Base-by-base conservation (phyloP, 2,329 filamentous ascomycete genomes). In the Diaporthe vaccinii region DNA sequence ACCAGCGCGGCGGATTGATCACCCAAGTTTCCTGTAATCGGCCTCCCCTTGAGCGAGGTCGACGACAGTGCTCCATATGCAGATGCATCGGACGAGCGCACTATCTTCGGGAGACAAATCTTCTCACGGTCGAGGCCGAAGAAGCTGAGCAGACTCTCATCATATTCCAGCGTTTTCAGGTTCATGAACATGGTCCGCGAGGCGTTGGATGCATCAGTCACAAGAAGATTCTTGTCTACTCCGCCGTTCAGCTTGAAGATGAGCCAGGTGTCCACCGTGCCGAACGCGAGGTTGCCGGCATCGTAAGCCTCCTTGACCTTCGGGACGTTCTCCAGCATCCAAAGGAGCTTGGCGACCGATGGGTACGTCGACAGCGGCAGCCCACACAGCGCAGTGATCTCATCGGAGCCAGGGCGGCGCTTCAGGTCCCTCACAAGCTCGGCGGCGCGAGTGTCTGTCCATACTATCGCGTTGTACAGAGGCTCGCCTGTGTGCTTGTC, bases 181-280 rank as follows among this genome's bases (percentile, higher is more conserved):
- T 98, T 95, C 93, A 98, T 96, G 84, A 98, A 97, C 95, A 98
- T 97, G 76, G 95, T 98, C 81, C 95, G 89, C 72, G 94, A 96
- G 25, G 95, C 95, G 82, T 98, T 98, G 75, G 94, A 95, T 58
- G 93, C 91, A 83, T 98, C 95, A 0, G 95, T 97, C 75, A 98
- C 94, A 81, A 94, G 92, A 55, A 95, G 84, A 65, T 91, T 89
- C n/a, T 78, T 82, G 75, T 91, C 88, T 41, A 86, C 87, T 62
- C 93, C 93, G 74, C 94, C 95, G 80, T 97, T 95, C 71, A 98
- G 89, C 79, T 93, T 92, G 86, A 95, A 98, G 73, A 98, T 90
- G 75, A 98, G 87, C 95, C 95, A 98, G 2, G 93, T 91, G 83
- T 98, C 95, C 75, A 98, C 92, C 6, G 95, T 98, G 73, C 95